Evolutionary conservation across 441 rosid species (phyloP).

Genomic region (Theobroma grandiflorum): DNA sequence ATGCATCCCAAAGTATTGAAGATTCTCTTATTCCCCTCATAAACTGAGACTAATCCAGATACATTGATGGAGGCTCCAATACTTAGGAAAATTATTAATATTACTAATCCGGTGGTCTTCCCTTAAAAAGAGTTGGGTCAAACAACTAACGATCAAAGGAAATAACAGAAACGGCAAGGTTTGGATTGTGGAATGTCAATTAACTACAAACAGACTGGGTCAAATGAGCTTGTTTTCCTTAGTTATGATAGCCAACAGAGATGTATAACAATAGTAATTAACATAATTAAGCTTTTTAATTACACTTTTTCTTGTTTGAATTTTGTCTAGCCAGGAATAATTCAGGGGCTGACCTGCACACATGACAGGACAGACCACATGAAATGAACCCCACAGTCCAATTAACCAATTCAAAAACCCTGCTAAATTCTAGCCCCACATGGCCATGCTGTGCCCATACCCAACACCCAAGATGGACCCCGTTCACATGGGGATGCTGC

Average conservation of each 20-base stretch:
- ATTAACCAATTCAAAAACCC: not conserved
- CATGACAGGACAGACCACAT: conserved; percentile 33
- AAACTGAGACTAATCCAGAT: conserved; percentile 3
- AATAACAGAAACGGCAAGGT: conserved; percentile 14
- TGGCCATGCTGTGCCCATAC: conserved; percentile 47
- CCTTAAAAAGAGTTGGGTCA: conserved; percentile 14
- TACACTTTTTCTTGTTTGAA: not conserved
- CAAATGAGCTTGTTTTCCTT: conserved; percentile 5
- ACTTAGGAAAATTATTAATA: not conserved
- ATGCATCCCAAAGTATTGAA: not conserved
- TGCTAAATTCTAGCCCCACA: conserved; percentile 41
- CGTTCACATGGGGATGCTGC: conserved; percentile 55
- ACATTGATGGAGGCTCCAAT: not conserved
- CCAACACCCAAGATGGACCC: conserved; percentile 47
- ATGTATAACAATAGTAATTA: not conserved
- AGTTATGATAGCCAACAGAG: not conserved
- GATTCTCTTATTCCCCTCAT: not conserved
- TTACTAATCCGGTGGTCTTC: not conserved
- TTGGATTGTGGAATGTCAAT: conserved; percentile 16
- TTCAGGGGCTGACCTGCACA: conserved; percentile 22
- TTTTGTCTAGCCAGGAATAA: not conserved
- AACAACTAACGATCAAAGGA: not conserved
- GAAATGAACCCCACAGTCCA: conserved; percentile 33
- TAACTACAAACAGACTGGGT: conserved; percentile 9
- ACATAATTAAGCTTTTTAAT: not conserved